A percentile compares a stretch with the other conserved stretches of the same genome.
Evolutionary conservation across 2,329 filamentous ascomycete genomes (phyloP).

Genomic region (Scedosporium minutisporum): DNA sequence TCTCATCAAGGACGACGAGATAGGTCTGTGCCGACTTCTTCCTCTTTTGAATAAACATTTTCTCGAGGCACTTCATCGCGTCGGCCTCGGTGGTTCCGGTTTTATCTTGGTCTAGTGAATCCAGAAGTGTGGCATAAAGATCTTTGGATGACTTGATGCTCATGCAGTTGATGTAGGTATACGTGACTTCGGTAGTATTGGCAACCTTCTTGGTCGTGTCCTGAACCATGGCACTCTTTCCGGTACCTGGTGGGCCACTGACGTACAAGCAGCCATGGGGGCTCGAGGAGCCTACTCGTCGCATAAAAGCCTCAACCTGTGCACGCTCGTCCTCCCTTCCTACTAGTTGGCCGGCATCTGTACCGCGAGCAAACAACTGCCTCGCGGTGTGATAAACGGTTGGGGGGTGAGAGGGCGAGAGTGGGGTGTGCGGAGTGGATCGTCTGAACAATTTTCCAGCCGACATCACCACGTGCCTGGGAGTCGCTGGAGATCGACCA

Average conservation of each 20-base stretch:
- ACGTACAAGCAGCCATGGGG: slow-evolving; percentile 82
- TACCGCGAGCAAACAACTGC: slow-evolving; percentile 75
- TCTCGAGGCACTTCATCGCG: slow-evolving; percentile 57
- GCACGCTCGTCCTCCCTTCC: slow-evolving; percentile 62
- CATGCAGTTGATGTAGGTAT: slow-evolving; percentile 91
- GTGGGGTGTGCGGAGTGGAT: slow-evolving; percentile 65
- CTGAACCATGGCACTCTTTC: slow-evolving; percentile 88
- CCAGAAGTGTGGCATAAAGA: slow-evolving; percentile 69
- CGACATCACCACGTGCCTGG: slow-evolving; percentile 73
- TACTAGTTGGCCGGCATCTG: slow-evolving; percentile 63
- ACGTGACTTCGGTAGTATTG: slow-evolving; percentile 45
- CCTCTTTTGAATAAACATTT: slow-evolving; percentile 57
- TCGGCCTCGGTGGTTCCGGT: slow-evolving; percentile 46
- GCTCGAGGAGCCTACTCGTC: slow-evolving; percentile 47
- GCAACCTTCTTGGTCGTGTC: slow-evolving; percentile 59
- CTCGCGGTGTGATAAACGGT: slow-evolving; percentile 82
- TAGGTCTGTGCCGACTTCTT: slow-evolving; percentile 51
- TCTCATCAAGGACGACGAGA: slow-evolving; percentile 86
- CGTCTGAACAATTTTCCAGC: slow-evolving; percentile 67
- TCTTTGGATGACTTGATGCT: slow-evolving; percentile 84
- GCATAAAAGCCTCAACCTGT: slow-evolving; percentile 61
- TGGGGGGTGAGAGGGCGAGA: slow-evolving; percentile 56
- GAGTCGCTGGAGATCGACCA: slow-evolving; percentile 63
- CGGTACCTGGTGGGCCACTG: slow-evolving; percentile 89
- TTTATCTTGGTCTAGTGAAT: slow-evolving; percentile 51